These are phyloP conservation scores for Saturnispora saitoi DNA, from an alignment of 805 yeast species.

Conservation along the genomic window DNA sequence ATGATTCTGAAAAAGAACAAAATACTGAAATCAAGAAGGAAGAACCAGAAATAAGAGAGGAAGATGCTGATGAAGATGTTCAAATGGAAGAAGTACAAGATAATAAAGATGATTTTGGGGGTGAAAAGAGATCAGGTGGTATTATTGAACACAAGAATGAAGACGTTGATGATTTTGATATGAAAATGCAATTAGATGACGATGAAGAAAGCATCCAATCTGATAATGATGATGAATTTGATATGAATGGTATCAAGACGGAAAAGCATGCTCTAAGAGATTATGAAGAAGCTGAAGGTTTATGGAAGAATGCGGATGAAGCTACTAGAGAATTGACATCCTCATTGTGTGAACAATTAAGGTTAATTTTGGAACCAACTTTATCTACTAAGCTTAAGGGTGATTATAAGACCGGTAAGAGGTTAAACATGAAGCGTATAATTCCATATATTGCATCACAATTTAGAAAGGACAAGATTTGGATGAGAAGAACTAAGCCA, in stretches of 20 bases:
- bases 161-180: conserved; percentile 37
- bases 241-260: conserved; percentile 14
- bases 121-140: conserved; percentile 16
- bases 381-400: conserved; percentile 91
- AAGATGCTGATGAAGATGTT: conserved; percentile 27
- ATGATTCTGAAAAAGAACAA: conserved; percentile 35
- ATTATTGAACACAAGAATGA: conserved; percentile 17
- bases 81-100: conserved; percentile 22
- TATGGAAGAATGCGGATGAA: conserved; percentile 79
- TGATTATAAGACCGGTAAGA: conserved; percentile 94
- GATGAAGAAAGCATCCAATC: conserved; percentile 27
- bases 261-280: conserved; percentile 19
- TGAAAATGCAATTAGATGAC: conserved; percentile 31
- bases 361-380: conserved; percentile 92
- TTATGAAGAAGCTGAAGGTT: conserved; percentile 55
- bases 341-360: conserved; percentile 81
- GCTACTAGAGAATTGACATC: conserved; percentile 86
- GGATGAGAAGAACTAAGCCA: conserved; percentile 97
- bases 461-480: conserved; percentile 93
- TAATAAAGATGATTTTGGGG: conserved; percentile 18
- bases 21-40: conserved; percentile 13
- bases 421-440: conserved; percentile 94
- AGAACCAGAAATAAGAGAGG: conserved; percentile 16
- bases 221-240: conserved; percentile 16
- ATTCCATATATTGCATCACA: conserved; percentile 97